Evolutionary conservation across 306 rosid genomes (phyloP).

Genomic region (Leucaena leucocephala): DNA sequence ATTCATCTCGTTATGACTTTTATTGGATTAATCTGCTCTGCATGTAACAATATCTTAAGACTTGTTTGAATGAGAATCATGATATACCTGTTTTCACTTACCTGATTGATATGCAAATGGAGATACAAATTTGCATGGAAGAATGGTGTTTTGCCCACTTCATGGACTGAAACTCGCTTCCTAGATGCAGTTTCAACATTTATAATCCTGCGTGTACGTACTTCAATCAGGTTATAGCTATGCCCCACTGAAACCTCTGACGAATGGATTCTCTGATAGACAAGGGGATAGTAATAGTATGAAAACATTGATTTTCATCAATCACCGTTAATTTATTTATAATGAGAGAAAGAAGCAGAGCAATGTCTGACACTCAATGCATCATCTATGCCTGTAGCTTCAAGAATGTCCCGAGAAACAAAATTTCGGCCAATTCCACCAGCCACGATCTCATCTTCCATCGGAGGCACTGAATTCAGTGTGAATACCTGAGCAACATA

Average conservation of each 20-base stretch:
- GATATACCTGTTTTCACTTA: conserved; percentile 13
- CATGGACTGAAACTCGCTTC: conserved; percentile 59
- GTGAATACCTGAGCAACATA: conserved; percentile 65
- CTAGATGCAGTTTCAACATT: conserved; percentile 81
- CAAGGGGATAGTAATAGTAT: conserved; percentile 24
- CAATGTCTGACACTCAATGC: conserved; percentile 56
- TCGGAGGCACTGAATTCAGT: conserved; percentile 68
- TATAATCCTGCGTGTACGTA: conserved; percentile 55
- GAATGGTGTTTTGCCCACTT: conserved; percentile 60
- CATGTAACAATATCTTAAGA: not conserved
- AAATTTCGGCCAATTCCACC: conserved; percentile 83
- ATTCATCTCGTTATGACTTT: not conserved
- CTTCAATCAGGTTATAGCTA: conserved; percentile 71
- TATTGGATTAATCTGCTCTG: not conserved
- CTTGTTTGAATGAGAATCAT: not conserved
- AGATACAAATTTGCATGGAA: conserved; percentile 61
- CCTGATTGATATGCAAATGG: conserved; percentile 61
- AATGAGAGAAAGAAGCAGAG: conserved; percentile 29
- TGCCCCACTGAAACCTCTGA: conserved; percentile 63
- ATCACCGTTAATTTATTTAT: not conserved
- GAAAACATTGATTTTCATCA: conserved; percentile 12
- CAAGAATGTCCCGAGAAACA: conserved; percentile 75
- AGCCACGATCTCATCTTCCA: conserved; percentile 38
- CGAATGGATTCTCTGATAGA: conserved; percentile 65
- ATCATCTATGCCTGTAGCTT: conserved; percentile 72